phyloP scores from a whole-genome alignment of 169 alveolate species.

The Plasmodium berghei region DNA sequence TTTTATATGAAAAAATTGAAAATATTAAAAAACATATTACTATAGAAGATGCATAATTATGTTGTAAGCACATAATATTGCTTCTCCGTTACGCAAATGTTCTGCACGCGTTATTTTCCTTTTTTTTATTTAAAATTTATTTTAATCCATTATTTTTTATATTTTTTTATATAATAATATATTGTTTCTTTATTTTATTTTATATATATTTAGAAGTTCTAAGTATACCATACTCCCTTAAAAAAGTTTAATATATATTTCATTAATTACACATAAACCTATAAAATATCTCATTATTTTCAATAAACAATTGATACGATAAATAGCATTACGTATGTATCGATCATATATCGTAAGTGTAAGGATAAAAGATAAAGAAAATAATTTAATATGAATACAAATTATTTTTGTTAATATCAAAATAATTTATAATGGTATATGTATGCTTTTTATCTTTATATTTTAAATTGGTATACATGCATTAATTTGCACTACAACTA shows the following conservation, averaged over 20 bases:
- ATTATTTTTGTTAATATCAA: background rate
- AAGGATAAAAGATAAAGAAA: background rate
- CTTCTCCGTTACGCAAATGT: background rate
- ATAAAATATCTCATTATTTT: background rate
- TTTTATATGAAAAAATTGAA: slow-evolving; percentile 84
- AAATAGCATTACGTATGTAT: too few relatives aligned
- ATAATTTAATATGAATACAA: background rate
- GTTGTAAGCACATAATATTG: background rate
- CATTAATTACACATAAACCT: background rate
- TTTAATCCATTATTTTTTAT: slow-evolving; percentile 6
- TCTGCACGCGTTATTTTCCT: background rate
- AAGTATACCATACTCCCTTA: too few relatives aligned
- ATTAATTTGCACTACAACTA: too few relatives aligned
- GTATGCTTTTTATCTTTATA: too few relatives aligned
- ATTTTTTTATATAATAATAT: background rate
- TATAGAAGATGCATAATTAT: slow-evolving; percentile 75
- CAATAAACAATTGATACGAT: background rate
- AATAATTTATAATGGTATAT: too few relatives aligned
- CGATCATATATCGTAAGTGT: background rate
- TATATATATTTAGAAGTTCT: too few relatives aligned
- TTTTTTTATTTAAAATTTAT: slow-evolving; percentile 10
- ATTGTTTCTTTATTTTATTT: slow-evolving; percentile 8
- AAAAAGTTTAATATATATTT: background rate
- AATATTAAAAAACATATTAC: slow-evolving; percentile 79
- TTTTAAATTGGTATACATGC: too few relatives aligned